Evolutionary conservation across 352 stramenopile species (phyloP).

Genomic region (Hyaloperonospora brassicae): DNA sequence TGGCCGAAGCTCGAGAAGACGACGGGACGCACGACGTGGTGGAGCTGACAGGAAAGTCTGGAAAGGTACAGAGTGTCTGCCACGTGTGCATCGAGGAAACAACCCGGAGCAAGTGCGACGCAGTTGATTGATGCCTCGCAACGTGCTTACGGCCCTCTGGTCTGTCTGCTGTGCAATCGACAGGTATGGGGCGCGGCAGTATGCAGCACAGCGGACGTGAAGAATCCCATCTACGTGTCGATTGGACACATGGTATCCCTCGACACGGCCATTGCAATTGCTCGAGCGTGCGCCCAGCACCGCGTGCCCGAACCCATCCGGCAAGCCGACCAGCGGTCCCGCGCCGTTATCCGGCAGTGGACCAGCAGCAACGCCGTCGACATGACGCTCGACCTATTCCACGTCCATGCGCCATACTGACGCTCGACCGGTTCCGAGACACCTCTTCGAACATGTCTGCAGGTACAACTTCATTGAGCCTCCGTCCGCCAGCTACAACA

Average conservation of each 20-base stretch:
- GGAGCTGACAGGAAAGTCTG: constrained; percentile 48
- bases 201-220: constrained; percentile 44
- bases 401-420: constrained; percentile 8
- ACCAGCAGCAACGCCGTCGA: constrained; percentile 41
- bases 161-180: neutral
- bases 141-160: too few species aligned
- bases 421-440: neutral
- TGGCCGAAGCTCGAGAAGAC: constrained; percentile 35
- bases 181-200: constrained; percentile 71
- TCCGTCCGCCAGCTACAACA: too few species aligned
- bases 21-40: constrained; percentile 23
- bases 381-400: constrained; percentile 42
- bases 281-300: constrained; percentile 47
- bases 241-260: constrained; percentile 66
- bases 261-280: constrained; percentile 47
- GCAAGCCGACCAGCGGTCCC: constrained; percentile 76
- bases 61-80: constrained; percentile 26
- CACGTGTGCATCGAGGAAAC: neutral
- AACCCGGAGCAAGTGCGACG: too few species aligned
- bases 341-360: constrained; percentile 64
- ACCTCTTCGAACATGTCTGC: neutral
- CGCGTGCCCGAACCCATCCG: constrained; percentile 81
- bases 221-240: constrained; percentile 84
- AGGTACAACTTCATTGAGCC: too few species aligned
- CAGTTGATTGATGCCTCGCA: too few species aligned